Percentiles rank a stretch among this genome's conserved stretches.
These are phyloP conservation scores for Chlamydomonas sp. DNA, from an alignment of 139 green algal genomes.

Conservation along the genomic window DNA sequence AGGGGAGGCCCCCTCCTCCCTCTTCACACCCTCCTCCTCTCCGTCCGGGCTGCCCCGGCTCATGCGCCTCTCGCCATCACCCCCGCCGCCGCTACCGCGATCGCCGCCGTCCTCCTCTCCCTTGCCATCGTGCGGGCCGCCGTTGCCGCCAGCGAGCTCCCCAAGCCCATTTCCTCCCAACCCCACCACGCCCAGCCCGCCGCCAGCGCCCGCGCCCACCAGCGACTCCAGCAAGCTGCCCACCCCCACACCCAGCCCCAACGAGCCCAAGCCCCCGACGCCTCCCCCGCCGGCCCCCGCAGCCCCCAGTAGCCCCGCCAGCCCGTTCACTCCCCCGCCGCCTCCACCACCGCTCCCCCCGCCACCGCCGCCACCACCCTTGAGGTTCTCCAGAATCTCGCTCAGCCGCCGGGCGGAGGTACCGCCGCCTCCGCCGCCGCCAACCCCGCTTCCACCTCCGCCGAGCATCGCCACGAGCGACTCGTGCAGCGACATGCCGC, in stretches of 20 bases:
- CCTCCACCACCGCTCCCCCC: background rate
- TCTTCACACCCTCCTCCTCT: too few species aligned
- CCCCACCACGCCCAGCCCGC: background rate
- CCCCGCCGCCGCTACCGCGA: background rate
- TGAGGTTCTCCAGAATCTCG: constrained; percentile 2
- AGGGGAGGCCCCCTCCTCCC: too few species aligned
- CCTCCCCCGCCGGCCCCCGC: too few species aligned
- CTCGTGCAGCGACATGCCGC: constrained; percentile 3
- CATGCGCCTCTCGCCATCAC: background rate
- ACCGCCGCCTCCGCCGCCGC: background rate
- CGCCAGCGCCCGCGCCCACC: background rate
- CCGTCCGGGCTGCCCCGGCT: too few species aligned
- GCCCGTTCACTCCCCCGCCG: background rate
- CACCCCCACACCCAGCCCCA: background rate
- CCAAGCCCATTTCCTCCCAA: background rate
- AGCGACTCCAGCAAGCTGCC: constrained; percentile 3
- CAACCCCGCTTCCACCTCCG: background rate
- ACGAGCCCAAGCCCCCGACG: too few species aligned
- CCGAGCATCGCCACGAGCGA: constrained; percentile 1
- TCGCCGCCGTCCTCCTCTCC: background rate
- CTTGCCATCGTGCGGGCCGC: background rate
- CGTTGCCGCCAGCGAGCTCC: constrained; percentile 1
- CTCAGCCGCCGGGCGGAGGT: background rate
- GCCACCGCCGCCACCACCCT: background rate
- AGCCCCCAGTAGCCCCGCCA: background rate